These are phyloP conservation scores for Lactarius sp. DNA, from an alignment of 768 basidiomycete genomes.

Conservation along the genomic window DNA sequence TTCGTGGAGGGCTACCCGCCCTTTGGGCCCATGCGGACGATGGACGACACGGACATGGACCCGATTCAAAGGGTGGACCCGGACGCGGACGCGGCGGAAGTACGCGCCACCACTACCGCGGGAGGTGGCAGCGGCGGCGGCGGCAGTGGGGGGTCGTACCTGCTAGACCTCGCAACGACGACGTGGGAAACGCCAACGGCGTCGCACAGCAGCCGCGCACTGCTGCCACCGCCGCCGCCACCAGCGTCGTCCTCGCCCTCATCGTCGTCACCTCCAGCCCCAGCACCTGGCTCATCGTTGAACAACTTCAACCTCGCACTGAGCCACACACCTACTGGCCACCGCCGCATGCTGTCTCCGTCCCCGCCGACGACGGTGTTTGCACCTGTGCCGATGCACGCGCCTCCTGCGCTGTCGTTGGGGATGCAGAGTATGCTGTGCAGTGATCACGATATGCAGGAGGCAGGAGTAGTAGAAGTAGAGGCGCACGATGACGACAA, in stretches of 20 bases:
- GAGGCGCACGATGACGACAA: too few relatives aligned
- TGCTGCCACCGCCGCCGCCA: neutral
- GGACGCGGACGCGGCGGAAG: neutral
- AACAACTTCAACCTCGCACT: neutral
- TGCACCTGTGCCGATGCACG: neutral
- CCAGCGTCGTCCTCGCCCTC: neutral
- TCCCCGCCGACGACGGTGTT: neutral
- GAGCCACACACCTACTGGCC: neutral
- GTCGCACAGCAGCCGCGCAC: neutral
- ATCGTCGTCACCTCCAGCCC: neutral
- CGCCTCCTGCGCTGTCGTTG: neutral
- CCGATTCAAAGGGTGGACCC: neutral
- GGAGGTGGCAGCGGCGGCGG: neutral
- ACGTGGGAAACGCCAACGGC: neutral
- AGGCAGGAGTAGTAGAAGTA: too few relatives aligned
- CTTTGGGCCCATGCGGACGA: neutral
- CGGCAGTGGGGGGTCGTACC: neutral
- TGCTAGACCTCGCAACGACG: neutral
- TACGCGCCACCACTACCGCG: too few relatives aligned
- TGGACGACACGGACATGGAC: neutral
- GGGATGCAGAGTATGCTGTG: neutral
- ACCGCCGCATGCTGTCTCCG: neutral
- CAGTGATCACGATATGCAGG: neutral
- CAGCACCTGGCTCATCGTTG: neutral
- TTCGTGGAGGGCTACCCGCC: slow-evolving; percentile 3